These are phyloP conservation scores for Cucurbita ficifolia DNA, from an alignment of 306 rosid genomes.

Conservation along the genomic window DNA sequence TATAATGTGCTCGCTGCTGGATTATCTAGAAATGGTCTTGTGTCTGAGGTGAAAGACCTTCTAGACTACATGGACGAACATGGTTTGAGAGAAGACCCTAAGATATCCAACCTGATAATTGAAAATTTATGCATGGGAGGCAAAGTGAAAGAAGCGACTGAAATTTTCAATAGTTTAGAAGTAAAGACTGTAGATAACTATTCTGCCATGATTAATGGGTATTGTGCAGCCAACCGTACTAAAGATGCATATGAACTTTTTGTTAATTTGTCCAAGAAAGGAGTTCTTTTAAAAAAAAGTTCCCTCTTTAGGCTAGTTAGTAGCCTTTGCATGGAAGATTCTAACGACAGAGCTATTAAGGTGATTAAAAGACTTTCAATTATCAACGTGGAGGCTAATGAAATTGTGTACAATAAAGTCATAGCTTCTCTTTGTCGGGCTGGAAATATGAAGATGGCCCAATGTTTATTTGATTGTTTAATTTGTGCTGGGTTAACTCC, in stretches of 20 bases:
- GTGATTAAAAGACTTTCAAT: slow-evolving; percentile 30
- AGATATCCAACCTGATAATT: slow-evolving; percentile 43
- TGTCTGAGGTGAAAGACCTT: slow-evolving; percentile 21
- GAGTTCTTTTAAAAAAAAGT: slow-evolving; percentile 18
- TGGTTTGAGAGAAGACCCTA: slow-evolving; percentile 37
- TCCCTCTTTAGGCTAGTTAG: slow-evolving; percentile 33
- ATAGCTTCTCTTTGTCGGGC: slow-evolving; percentile 42
- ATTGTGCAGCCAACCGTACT: slow-evolving; percentile 38
- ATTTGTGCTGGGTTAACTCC: slow-evolving; percentile 31
- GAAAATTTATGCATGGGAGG: slow-evolving; percentile 56
- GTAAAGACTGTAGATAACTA: slow-evolving; percentile 38
- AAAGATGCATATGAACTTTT: slow-evolving; percentile 35
- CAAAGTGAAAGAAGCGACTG: slow-evolving; percentile 49
- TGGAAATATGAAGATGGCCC: slow-evolving; percentile 39
- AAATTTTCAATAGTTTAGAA: slow-evolving; percentile 29
- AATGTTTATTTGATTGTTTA: slow-evolving; percentile 26
- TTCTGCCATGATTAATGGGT: slow-evolving; percentile 58
- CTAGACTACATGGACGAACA: slow-evolving; percentile 37
- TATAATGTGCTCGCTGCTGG: slow-evolving; percentile 62
- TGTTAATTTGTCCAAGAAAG: slow-evolving; percentile 28
- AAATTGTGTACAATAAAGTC: slow-evolving; percentile 34
- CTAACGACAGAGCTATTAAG: slow-evolving; percentile 16
- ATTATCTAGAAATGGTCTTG: slow-evolving; percentile 38
- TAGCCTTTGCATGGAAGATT: slow-evolving; percentile 39
- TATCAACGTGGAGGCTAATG: slow-evolving; percentile 34